These are phyloP conservation scores for Syncephalastrum racemosum DNA, from an alignment of 371 early-diverging fungal genomes.

Conservation along the genomic window DNA sequence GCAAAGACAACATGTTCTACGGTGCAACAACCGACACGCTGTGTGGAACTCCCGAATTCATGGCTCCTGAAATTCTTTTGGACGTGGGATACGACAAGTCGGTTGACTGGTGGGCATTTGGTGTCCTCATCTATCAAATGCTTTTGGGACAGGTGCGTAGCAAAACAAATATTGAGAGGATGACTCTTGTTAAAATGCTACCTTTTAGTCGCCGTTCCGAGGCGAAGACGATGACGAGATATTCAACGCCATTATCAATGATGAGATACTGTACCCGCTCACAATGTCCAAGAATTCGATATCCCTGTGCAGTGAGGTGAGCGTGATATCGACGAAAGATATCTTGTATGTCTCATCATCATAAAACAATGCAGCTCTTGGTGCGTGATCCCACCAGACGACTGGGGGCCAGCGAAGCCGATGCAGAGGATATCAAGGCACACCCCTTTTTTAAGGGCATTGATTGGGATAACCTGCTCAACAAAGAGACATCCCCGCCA, in stretches of 20 bases:
- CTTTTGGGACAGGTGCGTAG: constrained; percentile 68
- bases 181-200: constrained; percentile 1
- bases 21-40: constrained; percentile 87
- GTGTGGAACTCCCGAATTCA: constrained; percentile 99
- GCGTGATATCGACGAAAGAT: background rate
- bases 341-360: too few relatives aligned
- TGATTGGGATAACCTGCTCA: constrained; percentile 90
- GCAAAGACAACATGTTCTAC: constrained; percentile 92
- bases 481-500: constrained; percentile 82
- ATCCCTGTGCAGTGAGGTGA: constrained; percentile 76
- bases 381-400: constrained; percentile 87
- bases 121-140: constrained; percentile 98
- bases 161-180: background rate
- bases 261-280: constrained; percentile 88
- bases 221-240: constrained; percentile 96
- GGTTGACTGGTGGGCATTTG: constrained; percentile 99
- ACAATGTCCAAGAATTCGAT: constrained; percentile 90
- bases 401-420: constrained; percentile 79
- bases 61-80: constrained; percentile 98
- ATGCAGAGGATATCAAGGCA: constrained; percentile 87
- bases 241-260: constrained; percentile 91
- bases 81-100: constrained; percentile 91
- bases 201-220: constrained; percentile 77
- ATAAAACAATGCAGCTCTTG: constrained; percentile 54
- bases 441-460: constrained; percentile 94